Evolutionary conservation across 169 alveolate species (phyloP), one percentile per base, ranked within the genome.

Genomic region (Cryptosporidium parvum): DNA sequence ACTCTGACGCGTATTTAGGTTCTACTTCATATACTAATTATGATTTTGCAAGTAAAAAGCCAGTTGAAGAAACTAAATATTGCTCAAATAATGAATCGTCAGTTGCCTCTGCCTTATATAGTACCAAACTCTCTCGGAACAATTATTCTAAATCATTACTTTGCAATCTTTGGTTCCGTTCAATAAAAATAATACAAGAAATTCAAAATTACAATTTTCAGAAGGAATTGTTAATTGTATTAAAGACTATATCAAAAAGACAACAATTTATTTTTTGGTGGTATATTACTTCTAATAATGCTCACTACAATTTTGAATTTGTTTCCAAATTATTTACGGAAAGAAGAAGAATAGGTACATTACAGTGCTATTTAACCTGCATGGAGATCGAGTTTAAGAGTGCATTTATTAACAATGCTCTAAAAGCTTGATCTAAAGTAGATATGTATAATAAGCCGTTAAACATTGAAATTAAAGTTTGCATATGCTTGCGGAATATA

Each of bases 261-360:
- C 69, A 80, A 5, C 75, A 29, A 48, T 37, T 65, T 7, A 35
- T 61, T 23, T 37, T 80, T 23, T 80, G 42, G 45, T 80, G 75
- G 73, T 80, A 45, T 61, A 14, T 80, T 9, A 62, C 35, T 29
- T 21, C 68, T 23, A 58, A 62, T 29, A 29, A 80, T 39, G 14
- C 44, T 14, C 23, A 0, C 12, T 53, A 21, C 26, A 53, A 21
- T 39, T 42, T 18, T 6, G 56, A 62, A 21, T 44, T 29, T 16
- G 58, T 80, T 80, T 65, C 73, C 7, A 44, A 65, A 26, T 44
- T 80, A 26, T 45, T 31, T 58, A 12, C 23, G 14, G 42, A 61
- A 26, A 59, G 67, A 65, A 37, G 87, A 21, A 62, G 80, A 62
- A 48, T 80, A 62, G 75, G 80, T 23, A 33, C 75, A 12, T 29